Evolutionary conservation across 257 asterid species (phyloP), one percentile per base, ranked within the genome.

Genomic region (Craterostigma plantagineum): DNA sequence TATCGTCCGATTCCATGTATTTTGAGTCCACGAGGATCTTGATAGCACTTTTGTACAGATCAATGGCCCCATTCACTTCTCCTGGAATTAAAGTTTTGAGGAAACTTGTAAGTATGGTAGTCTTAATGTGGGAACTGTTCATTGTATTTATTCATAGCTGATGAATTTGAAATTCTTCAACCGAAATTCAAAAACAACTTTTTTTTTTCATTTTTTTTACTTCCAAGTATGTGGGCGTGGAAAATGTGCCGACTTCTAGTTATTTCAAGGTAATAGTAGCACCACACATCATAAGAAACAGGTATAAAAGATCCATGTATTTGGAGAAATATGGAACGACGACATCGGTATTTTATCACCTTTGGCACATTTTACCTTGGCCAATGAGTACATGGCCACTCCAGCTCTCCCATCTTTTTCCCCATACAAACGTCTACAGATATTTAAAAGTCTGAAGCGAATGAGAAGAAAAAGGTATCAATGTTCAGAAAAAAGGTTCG

Each of bases 291-390:
- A 8, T 8, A 14, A 17, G 45, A 14, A 14, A 41, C 14, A 1
- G 1, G 12, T n/a, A 17, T 5, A 14, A 41, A n/a, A 8, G 17
- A 41, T 14, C n/a, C 10, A 14, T 41, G 14, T 41, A 3, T 41
- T 41, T 11, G 8, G 6, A 1, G 17, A 9, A 41, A 41, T 41
- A 41, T 8, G n/a, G n/a, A n/a, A n/a, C n/a, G n/a, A n/a, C n/a
- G n/a, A n/a, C n/a, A n/a, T n/a, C n/a, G n/a, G n/a, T n/a, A n/a
- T 39, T 15, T n/a, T 43, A 39, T 56, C 46, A 86, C 97, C 97
- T 78, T 75, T 71, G 34, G 85, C 92, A 60, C 92, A 81, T 66
- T 86, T 86, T 41, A 62, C 93, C 49, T 67, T 76, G 53, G 95
- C 97, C 62, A 86, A 69, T 18, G 82, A 78, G 55, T 85, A 70